A percentile compares a stretch with the other conserved stretches of the same genome.
Evolutionary conservation across 2,329 filamentous ascomycete species (phyloP).

Genomic region (Fusarium armeniacum): DNA sequence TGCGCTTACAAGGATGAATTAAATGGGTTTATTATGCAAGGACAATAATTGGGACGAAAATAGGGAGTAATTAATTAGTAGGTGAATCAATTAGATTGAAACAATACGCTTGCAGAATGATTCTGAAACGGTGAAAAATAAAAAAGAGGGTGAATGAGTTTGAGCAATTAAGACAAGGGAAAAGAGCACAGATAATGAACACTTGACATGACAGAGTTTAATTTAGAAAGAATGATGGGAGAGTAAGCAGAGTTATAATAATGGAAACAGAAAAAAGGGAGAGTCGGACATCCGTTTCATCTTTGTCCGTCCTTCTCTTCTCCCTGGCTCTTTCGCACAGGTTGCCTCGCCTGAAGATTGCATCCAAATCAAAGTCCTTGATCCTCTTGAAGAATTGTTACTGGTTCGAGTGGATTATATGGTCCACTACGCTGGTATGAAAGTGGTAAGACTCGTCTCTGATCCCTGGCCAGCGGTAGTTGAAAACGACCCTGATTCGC

Average conservation of each 20-base stretch:
- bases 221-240: neutral
- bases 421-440: conserved; percentile 36
- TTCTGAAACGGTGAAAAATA: neutral
- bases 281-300: conserved; percentile 23
- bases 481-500: conserved; percentile 45
- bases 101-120: conserved; percentile 1
- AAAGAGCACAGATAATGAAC: conserved; percentile 26
- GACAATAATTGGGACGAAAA: neutral
- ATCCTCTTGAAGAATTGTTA: conserved; percentile 1
- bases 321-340: conserved; percentile 19
- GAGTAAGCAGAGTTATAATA: conserved; percentile 30
- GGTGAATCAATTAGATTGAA: conserved; percentile 21
- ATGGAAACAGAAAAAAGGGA: conserved; percentile 16
- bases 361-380: conserved; percentile 23
- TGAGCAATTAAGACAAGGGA: conserved; percentile 5
- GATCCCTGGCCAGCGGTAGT: conserved; percentile 28
- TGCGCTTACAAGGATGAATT: conserved; percentile 23
- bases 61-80: too few species aligned
- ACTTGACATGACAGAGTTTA: neutral
- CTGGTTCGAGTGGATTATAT: conserved; percentile 13
- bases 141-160: conserved; percentile 16
- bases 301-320: neutral
- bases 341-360: conserved; percentile 39
- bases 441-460: conserved; percentile 15
- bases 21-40: conserved; percentile 12